Evolutionary conservation across 2,329 filamentous ascomycete genomes (phyloP), one percentile per base, ranked within the genome.

Genomic region (Diaporthe australafricana): DNA sequence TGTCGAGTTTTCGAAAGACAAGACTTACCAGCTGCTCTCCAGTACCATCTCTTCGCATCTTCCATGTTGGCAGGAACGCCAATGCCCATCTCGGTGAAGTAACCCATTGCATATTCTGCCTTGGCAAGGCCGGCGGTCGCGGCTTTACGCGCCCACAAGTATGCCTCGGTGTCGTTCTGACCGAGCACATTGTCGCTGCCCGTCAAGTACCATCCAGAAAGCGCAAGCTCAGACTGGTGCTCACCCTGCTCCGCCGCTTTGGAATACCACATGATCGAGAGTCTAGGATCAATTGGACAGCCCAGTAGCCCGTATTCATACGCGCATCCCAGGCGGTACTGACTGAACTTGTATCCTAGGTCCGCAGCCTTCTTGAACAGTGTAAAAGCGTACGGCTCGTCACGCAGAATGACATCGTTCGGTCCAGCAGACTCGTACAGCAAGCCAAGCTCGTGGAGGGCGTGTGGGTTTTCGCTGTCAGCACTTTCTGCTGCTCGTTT

Each of bases 31-130:
- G 96, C 96, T 83, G 96, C 95, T 81, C 96, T 89, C 89, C 95
- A 98, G 84, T 99, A 99, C 96, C 96, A 99, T 77, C 95, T 90
- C 87, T 97, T 98, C 27, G 96, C 96, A 83, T 98, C 96, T 78
- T 99, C 96, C 77, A 98, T 78, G 80, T 96, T 97, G 11, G 93
- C 91, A 20, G 92, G 87, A 75, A 94, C 91, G 38, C 96, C 96
- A 77, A 99, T 98, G 16, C 96, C 96, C 62, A 96, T 92, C 82
- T 99, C 96, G 0, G 94, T 97, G 79, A 97, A 98, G 83, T 98
- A 98, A 0, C 96, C 96, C 93, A 99, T 98, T 0, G 96, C 96
- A 83, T 98, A 98, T 84, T 98, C 94, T 0, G 96, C 96, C 85
- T 98, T 99, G 9, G 94, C 91, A 47, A 98, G 83, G 3, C 96